Evolutionary conservation across 805 yeast genomes (phyloP).

Genomic region (Lipomyces spencermartinsiae): DNA sequence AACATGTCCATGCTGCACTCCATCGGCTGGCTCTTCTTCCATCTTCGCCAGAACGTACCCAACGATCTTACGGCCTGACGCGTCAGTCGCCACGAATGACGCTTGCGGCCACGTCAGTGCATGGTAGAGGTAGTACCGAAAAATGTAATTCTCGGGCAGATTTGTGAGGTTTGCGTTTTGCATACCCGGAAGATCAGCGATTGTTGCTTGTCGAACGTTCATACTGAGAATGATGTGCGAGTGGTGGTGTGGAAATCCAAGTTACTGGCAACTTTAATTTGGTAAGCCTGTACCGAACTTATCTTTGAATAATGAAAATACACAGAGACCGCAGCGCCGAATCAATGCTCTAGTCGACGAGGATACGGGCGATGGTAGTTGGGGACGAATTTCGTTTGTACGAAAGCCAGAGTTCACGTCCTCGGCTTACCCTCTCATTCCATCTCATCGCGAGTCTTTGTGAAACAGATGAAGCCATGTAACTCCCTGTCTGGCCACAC

Average conservation of each 20-base stretch:
- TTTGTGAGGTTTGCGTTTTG: constrained; percentile 58
- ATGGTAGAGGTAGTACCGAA: constrained; percentile 94
- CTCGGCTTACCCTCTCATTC: too few relatives aligned
- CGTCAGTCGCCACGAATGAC: constrained; percentile 80
- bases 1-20: constrained; percentile 85
- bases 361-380: too few relatives aligned
- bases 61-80: constrained; percentile 80
- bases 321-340: too few relatives aligned
- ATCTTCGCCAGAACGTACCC: constrained; percentile 95
- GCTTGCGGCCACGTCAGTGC: constrained; percentile 89
- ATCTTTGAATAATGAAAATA: not conserved
- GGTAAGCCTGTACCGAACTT: not conserved
- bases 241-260: not conserved
- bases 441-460: too few relatives aligned
- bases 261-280: not conserved
- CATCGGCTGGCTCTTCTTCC: constrained; percentile 73
- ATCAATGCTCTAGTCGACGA: too few relatives aligned
- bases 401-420: too few relatives aligned
- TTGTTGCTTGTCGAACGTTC: constrained; percentile 85
- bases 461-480: too few relatives aligned
- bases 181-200: constrained; percentile 89
- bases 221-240: constrained; percentile 46
- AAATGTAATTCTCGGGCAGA: constrained; percentile 66
- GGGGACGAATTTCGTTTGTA: too few relatives aligned
- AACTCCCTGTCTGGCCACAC: too few relatives aligned